Percentiles rank a stretch among this genome's conserved stretches.
Conservation (phyloP, 2,329 filamentous ascomycete genomes). For the Didymosphaeria variabile region DNA sequence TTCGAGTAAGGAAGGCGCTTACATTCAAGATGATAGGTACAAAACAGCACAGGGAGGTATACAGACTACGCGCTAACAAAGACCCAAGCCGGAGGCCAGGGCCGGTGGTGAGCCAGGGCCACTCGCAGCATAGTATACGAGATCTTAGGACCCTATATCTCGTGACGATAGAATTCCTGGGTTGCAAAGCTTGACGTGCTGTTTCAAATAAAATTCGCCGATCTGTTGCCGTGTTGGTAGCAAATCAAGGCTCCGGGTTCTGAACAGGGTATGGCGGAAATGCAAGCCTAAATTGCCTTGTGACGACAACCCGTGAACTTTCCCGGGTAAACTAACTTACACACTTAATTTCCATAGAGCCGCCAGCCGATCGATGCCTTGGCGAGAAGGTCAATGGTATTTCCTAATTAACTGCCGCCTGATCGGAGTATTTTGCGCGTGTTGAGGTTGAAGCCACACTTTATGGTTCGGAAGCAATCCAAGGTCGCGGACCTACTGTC, state of each 20-base stretch:
- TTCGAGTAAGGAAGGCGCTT: background rate
- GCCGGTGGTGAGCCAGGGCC: slow-evolving; percentile 1
- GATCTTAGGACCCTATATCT: slow-evolving; percentile 8
- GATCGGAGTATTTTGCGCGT: slow-evolving; percentile 6
- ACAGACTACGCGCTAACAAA: background rate
- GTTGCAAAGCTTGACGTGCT: slow-evolving; percentile 9
- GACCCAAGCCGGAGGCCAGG: slow-evolving; percentile 10
- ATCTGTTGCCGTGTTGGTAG: slow-evolving; percentile 10
- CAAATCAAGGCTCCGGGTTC: slow-evolving; percentile 4
- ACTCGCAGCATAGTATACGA: background rate
- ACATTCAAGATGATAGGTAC: slow-evolving; percentile 9
- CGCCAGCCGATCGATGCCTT: slow-evolving; percentile 9
- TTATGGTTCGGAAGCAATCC: background rate
- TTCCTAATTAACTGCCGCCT: slow-evolving; percentile 8
- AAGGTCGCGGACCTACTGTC: background rate
- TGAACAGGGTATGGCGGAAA: slow-evolving; percentile 12
- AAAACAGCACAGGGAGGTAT: slow-evolving; percentile 10
- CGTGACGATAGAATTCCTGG: slow-evolving; percentile 7
- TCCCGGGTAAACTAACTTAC: slow-evolving; percentile 13
- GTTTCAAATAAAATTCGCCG: slow-evolving; percentile 14
- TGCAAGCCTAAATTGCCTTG: slow-evolving; percentile 7
- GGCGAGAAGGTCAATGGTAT: slow-evolving; percentile 4
- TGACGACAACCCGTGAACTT: background rate
- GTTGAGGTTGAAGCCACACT: slow-evolving; percentile 1
- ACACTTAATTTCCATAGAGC: slow-evolving; percentile 8